Base-by-base conservation (phyloP, 306 rosid genomes). In the apple (Malus domestica) region DNA sequence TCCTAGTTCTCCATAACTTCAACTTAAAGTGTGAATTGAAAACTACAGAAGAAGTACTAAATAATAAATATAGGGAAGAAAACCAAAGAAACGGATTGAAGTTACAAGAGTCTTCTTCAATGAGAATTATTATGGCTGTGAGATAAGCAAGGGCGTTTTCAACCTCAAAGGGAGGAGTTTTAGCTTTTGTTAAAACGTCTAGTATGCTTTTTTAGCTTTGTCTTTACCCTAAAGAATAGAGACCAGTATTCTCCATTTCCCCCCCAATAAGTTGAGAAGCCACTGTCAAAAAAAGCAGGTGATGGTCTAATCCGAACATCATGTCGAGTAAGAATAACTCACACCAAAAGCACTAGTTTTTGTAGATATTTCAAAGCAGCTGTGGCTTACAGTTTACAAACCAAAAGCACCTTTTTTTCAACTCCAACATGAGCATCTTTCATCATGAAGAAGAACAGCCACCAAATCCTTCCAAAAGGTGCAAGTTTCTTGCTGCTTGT, bases 151-250 rank as follows among this genome's bases (percentile, higher is more conserved):
- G 76, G 32, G 68, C 68, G 25, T 32, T 83, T 51, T 76, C 76
- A 65, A 65, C 80, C 83, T 51, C 68, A 59, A 64, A 51, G 52
- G 58, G 78, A 35, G 57, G 68, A 70, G 25, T 66, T 79, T 61
- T 59, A 64, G 49, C 20, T 60, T 72, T 76, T 66, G 84, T 83
- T 79, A 54, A 73, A 88, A 68, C 77, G 87, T 77, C 80, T 64
- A 35, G 65, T 51, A 51, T 42, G 22, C 74, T 15, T 64, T 85
- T 87, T 78, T 83, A 78, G 82, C 93, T 88, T 90, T 79, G 87
- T 80, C 97, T 95, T 89, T 74, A 86, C 89, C 94, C 92, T 88
- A 8, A 95, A 90, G 97, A 78, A 84, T 75, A 62, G 75, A 76
- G 76, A 62, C 76, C 81, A 84, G 57, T 57, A 33, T 70, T 80